These are phyloP conservation scores for Dioszegia hungarica DNA, from an alignment of 768 basidiomycete genomes.

Conservation along the genomic window DNA sequence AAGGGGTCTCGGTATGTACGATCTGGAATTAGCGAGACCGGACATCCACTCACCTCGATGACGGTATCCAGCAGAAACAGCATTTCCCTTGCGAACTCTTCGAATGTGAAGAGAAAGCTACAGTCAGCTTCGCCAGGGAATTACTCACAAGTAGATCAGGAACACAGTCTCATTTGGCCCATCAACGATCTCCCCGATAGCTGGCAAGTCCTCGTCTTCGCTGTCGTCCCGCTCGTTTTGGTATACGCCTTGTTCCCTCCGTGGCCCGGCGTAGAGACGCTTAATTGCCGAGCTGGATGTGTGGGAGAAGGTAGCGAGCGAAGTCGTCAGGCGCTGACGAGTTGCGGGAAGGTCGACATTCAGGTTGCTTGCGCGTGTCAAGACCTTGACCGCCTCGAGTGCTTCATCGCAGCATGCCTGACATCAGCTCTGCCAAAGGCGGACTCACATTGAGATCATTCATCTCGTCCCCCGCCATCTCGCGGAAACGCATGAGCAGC, in stretches of 20 bases:
- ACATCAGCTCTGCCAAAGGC: background rate
- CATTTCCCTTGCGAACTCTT: conserved; percentile 86
- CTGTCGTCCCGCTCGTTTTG: conserved; percentile 7
- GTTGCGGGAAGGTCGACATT: conserved; percentile 19
- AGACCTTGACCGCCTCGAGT: conserved; percentile 30
- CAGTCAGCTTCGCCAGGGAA: background rate
- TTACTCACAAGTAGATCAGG: conserved; percentile 78
- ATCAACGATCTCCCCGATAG: conserved; percentile 3
- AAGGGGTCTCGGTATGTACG: conserved; percentile 13
- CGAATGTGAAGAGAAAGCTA: conserved; percentile 92
- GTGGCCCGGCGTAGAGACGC: conserved; percentile 58
- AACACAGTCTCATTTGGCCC: conserved; percentile 72
- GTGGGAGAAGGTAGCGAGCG: conserved; percentile 35
- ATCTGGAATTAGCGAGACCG: conserved; percentile 14
- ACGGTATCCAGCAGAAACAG: conserved; percentile 77
- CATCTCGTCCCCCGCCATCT: conserved; percentile 42
- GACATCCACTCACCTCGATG: conserved; percentile 56
- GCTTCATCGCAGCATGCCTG: conserved; percentile 32
- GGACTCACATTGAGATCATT: conserved; percentile 37
- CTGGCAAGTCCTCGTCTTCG: conserved; percentile 10
- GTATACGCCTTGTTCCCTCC: conserved; percentile 25
- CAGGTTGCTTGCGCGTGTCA: conserved; percentile 8
- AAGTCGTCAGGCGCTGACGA: conserved; percentile 25
- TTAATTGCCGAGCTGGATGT: conserved; percentile 76
- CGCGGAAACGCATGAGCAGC: conserved; percentile 44